A percentile compares a stretch with the other conserved stretches of the same genome.
Conservation (phyloP, 2,329 filamentous ascomycete genomes). For the Venturia nashicola region DNA sequence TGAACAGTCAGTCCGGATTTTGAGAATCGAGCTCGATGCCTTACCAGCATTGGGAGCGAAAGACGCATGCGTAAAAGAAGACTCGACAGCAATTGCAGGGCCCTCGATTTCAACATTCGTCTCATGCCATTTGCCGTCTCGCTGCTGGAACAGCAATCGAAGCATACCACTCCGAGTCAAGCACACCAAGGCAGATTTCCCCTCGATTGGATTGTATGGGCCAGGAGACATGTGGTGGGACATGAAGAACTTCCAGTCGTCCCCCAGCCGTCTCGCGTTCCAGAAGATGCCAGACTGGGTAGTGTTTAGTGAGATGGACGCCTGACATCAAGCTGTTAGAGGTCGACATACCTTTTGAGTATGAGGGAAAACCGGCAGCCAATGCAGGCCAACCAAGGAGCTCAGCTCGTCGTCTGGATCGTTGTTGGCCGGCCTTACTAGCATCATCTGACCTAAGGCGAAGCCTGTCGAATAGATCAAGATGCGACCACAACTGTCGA, state of each 20-base stretch:
- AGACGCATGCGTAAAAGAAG: slow-evolving; percentile 25
- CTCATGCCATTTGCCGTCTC: slow-evolving; percentile 60
- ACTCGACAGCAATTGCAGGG: slow-evolving; percentile 47
- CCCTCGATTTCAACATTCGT: slow-evolving; percentile 62
- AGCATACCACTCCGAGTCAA: slow-evolving; percentile 64
- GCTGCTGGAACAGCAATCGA: slow-evolving; percentile 66
- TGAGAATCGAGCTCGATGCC: slow-evolving; percentile 13
- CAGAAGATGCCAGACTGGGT: slow-evolving; percentile 24
- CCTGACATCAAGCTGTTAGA: slow-evolving; percentile 12
- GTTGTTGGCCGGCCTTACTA: slow-evolving; percentile 48
- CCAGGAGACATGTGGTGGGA: slow-evolving; percentile 53
- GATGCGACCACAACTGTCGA: slow-evolving; percentile 69
- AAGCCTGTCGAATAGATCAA: slow-evolving; percentile 60
- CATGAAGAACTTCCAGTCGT: slow-evolving; percentile 56
- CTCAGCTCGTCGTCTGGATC: slow-evolving; percentile 64
- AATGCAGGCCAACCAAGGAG: slow-evolving; percentile 72
- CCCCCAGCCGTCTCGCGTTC: slow-evolving; percentile 26
- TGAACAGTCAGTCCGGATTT: not conserved
- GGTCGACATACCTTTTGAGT: slow-evolving; percentile 22
- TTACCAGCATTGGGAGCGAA: slow-evolving; percentile 56
- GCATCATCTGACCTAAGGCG: slow-evolving; percentile 59
- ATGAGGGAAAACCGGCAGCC: slow-evolving; percentile 46
- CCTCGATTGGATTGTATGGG: slow-evolving; percentile 59
- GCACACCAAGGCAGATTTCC: slow-evolving; percentile 63
- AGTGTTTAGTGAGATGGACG: slow-evolving; percentile 12